These are phyloP conservation scores for Phytophthora ohioensis DNA, from an alignment of 352 stramenopile genomes.

Conservation along the genomic window DNA sequence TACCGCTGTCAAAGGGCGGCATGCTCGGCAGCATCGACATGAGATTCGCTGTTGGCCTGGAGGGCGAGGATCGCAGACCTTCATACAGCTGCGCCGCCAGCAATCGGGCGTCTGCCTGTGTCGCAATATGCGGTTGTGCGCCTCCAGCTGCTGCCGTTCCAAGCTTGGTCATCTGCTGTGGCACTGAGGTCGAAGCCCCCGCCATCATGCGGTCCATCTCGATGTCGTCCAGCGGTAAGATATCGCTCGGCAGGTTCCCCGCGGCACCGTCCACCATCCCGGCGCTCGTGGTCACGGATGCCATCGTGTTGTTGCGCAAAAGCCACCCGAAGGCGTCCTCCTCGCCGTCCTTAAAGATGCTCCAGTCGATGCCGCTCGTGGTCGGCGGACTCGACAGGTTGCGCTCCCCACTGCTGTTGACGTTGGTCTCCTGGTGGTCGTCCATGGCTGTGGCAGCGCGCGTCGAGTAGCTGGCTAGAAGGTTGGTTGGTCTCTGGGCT, in stretches of 20 bases:
- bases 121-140: background rate
- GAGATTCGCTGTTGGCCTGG: slow-evolving; percentile 8
- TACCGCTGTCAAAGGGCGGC: slow-evolving; percentile 9
- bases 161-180: slow-evolving; percentile 12
- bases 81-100: slow-evolving; percentile 39
- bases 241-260: slow-evolving; percentile 27
- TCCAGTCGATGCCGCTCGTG: slow-evolving; percentile 73
- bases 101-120: slow-evolving; percentile 25
- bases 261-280: background rate
- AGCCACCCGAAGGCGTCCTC: slow-evolving; percentile 72
- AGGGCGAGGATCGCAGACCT: slow-evolving; percentile 16
- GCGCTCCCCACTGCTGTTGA: slow-evolving; percentile 5
- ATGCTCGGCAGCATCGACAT: slow-evolving; percentile 21
- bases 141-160: background rate
- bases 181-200: slow-evolving; percentile 5
- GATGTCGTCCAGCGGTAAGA: slow-evolving; percentile 52
- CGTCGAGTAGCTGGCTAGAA: background rate
- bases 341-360: slow-evolving; percentile 72
- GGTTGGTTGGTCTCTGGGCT: background rate
- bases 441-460: slow-evolving; percentile 21
- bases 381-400: slow-evolving; percentile 24
- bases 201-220: slow-evolving; percentile 43
- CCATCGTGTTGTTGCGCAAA: slow-evolving; percentile 44
- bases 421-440: slow-evolving; percentile 22
- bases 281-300: background rate